A percentile compares a stretch with the other conserved stretches of the same genome.
Conservation (phyloP, 139 green algal species). For the Cymbomonas tetramitiformis region DNA sequence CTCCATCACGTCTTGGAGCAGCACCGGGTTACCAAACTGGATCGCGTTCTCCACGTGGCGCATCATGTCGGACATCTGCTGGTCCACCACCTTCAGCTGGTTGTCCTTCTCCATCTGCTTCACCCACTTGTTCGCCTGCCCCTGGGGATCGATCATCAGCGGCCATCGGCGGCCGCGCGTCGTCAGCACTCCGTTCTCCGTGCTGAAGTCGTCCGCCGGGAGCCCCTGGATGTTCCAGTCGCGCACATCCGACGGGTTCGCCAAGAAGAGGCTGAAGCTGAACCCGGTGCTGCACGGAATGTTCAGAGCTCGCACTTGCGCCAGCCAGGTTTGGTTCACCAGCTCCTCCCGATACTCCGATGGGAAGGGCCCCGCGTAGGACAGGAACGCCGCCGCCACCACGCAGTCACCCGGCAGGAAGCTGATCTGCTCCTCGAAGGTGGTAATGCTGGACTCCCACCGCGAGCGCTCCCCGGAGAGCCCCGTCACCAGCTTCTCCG, state of each 20-base stretch:
- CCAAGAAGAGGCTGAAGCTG: slow-evolving; percentile 57
- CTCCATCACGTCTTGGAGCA: slow-evolving; percentile 57
- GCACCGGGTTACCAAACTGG: slow-evolving; percentile 57
- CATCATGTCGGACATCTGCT: slow-evolving; percentile 55
- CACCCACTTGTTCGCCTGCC: slow-evolving; percentile 62
- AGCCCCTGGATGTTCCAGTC: slow-evolving; percentile 73
- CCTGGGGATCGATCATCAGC: slow-evolving; percentile 66
- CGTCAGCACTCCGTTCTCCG: slow-evolving; percentile 64
- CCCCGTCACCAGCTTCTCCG: slow-evolving; percentile 49
- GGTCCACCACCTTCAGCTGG: slow-evolving; percentile 50
- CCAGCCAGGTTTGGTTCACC: slow-evolving; percentile 51
- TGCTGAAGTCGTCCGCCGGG: slow-evolving; percentile 53
- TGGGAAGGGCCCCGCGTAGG: slow-evolving; percentile 63
- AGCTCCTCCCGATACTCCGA: slow-evolving; percentile 55
- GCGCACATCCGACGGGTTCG: slow-evolving; percentile 51
- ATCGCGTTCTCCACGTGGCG: slow-evolving; percentile 62
- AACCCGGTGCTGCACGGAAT: slow-evolving; percentile 49
- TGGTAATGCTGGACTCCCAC: slow-evolving; percentile 50
- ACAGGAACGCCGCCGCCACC: slow-evolving; percentile 53
- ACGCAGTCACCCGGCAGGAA: slow-evolving; percentile 49
- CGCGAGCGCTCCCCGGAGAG: slow-evolving; percentile 47
- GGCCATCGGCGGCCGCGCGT: slow-evolving; percentile 50
- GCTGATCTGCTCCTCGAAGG: slow-evolving; percentile 35
- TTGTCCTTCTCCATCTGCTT: slow-evolving; percentile 54
- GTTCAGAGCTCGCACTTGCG: slow-evolving; percentile 38